A percentile compares a stretch with the other conserved stretches of the same genome.
These are phyloP conservation scores for Pugionium cornutum DNA, from an alignment of 345 rosid species.

Conservation along the genomic window DNA sequence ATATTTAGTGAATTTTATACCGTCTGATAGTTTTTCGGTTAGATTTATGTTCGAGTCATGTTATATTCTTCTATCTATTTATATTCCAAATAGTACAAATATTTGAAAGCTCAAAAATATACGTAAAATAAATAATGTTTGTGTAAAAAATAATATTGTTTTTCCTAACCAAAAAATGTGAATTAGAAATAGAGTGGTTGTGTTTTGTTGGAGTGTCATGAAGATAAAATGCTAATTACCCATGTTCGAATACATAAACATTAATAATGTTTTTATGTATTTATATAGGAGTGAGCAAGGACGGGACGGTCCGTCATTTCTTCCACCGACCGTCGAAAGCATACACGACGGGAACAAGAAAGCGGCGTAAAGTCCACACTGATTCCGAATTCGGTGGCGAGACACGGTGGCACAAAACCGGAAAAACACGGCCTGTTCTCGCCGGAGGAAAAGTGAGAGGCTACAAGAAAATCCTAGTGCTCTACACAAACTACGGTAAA, in stretches of 20 bases:
- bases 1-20: background rate
- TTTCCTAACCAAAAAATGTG: no score
- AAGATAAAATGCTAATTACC: background rate
- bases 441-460: constrained; percentile 64
- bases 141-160: no score
- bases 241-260: background rate
- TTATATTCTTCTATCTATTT: no score
- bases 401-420: constrained; percentile 98
- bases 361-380: constrained; percentile 85
- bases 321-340: constrained; percentile 98
- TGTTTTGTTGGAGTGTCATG: background rate
- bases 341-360: constrained; percentile 94
- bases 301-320: constrained; percentile 92
- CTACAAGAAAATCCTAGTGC: constrained; percentile 90
- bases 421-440: constrained; percentile 84
- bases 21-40: background rate
- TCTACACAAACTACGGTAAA: constrained; percentile 94
- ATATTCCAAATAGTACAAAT: no score
- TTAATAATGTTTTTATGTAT: background rate
- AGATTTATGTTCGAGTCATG: constrained; percentile 7
- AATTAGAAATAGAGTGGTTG: background rate
- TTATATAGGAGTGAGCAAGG: constrained; percentile 69
- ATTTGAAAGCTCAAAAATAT: no score
- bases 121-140: no score
- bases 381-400: constrained; percentile 70